These are phyloP conservation scores for Tardiomyces blankii DNA, from an alignment of 1,139 yeast genomes.

Conservation along the genomic window DNA sequence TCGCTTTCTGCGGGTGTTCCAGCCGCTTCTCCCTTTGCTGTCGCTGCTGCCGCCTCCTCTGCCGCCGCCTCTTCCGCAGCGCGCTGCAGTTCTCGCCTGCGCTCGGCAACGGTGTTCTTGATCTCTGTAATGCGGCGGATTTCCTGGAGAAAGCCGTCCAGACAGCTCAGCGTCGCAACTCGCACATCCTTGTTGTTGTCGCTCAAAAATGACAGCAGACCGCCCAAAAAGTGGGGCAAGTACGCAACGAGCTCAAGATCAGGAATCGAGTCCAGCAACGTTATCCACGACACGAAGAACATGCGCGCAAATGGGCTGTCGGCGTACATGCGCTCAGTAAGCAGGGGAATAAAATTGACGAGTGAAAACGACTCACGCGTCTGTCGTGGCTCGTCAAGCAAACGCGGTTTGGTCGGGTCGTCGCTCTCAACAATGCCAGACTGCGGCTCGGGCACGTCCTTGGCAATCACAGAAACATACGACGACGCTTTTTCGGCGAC, in stretches of 20 bases:
- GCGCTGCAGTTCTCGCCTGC: background rate
- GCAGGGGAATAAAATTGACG: conserved; percentile 78
- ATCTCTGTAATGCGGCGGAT: conserved; percentile 64
- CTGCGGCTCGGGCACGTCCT: conserved; percentile 27
- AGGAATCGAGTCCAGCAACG: conserved; percentile 83
- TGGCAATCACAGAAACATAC: conserved; percentile 71
- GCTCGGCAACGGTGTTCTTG: conserved; percentile 27
- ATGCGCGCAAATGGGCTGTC: conserved; percentile 88
- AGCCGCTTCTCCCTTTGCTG: too few species aligned
- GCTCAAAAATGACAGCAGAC: conserved; percentile 67
- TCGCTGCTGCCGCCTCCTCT: too few species aligned
- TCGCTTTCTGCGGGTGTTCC: too few species aligned
- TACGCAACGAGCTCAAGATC: conserved; percentile 80
- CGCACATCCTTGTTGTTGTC: conserved; percentile 84
- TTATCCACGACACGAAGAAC: conserved; percentile 88
- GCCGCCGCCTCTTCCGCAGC: too few species aligned
- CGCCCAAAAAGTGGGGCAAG: conserved; percentile 82
- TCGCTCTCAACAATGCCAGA: conserved; percentile 2
- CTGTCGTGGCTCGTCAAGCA: conserved; percentile 39
- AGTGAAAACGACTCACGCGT: conserved; percentile 71
- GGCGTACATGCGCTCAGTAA: conserved; percentile 84
- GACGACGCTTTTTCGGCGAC: conserved; percentile 92
- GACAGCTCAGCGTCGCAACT: conserved; percentile 67
- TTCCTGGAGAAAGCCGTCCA: conserved; percentile 70
- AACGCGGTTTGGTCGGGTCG: conserved; percentile 16